Conservation (phyloP, 257 asterid genomes). For the Rehmannia glutinosa region DNA sequence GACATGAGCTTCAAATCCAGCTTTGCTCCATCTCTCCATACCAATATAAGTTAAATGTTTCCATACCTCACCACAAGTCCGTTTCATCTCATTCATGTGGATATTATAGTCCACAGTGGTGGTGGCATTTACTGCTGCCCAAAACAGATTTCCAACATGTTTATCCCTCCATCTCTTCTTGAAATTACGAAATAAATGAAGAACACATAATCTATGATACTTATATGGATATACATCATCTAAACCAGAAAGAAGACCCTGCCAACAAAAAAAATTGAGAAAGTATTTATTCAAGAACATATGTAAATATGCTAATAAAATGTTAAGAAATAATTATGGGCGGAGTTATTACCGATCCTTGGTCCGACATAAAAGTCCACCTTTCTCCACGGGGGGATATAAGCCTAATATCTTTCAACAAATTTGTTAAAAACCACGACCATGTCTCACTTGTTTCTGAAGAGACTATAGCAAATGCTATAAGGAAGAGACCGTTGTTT, state of each 20-base stretch:
- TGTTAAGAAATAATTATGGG: too few species aligned
- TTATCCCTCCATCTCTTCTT: not conserved
- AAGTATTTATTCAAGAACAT: too few species aligned
- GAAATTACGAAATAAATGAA: not conserved
- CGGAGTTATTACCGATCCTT: not conserved
- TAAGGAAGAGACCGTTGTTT: not conserved
- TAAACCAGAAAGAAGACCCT: not conserved
- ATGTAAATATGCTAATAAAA: too few species aligned
- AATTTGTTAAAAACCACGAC: not conserved
- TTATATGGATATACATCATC: not conserved
- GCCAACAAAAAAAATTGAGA: too few species aligned
- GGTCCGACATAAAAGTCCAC: not conserved
- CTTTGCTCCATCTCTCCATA: constrained; percentile 1
- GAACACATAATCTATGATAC: not conserved
- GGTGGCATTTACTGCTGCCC: not conserved
- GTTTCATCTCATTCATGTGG: not conserved
- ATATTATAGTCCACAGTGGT: not conserved
- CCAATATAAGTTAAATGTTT: not conserved
- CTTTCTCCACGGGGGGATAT: too few species aligned
- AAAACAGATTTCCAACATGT: not conserved
- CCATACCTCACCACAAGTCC: not conserved
- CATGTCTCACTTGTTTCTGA: not conserved
- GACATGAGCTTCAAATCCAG: not conserved
- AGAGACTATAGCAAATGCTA: not conserved
- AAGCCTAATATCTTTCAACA: not conserved